Base-by-base conservation (phyloP, 129 eudicot genomes). In the Flaveria linearis region DNA sequence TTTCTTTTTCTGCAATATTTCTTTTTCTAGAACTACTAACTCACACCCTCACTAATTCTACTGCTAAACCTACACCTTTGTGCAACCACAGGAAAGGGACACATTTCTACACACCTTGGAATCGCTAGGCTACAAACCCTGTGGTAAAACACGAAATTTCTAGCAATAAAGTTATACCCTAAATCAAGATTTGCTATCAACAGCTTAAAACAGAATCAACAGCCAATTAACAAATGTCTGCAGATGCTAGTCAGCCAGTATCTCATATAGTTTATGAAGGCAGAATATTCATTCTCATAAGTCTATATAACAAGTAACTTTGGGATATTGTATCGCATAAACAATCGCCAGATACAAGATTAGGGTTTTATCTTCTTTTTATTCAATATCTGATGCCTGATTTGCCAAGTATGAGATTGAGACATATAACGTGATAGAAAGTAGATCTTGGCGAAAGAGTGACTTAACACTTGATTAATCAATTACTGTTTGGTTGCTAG, bases 321-420 rank as follows among this genome's bases (percentile, higher is more conserved):
- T 4, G 26, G 10, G 25, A 22, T 2, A 9, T 20, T 45, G 3
- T 7, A 52, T 33, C 52, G 65, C 56, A 53, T 5, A 68, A 12
- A 15, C 69, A 55, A 55, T 53, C 16, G 28, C 33, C 57, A 55
- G 69, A 68, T 68, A 30, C 25, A 20, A 55, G 1, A 77, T 56
- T 30, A 69, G 69, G 73, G 69, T 69, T 78, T 62, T 56, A 20
- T 69, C 56, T 23, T 53, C 62, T 33, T 12, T 20, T 63, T n/a
- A 46, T 43, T 69, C 10, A 28, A 68, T 36, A 78, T 57, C 33
- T 6, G 57, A 68, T n/a, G 49, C 13, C 51, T 68, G 61, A 55
- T 68, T 77, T 68, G 58, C 41, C 36, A 51, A 41, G 26, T 2
- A 63, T 42, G 57, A 22, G 33, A 53, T 56, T 76, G 41, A 36